Conservation (phyloP, 1,284 basidiomycete genomes). For the Ustilago hordei region DNA sequence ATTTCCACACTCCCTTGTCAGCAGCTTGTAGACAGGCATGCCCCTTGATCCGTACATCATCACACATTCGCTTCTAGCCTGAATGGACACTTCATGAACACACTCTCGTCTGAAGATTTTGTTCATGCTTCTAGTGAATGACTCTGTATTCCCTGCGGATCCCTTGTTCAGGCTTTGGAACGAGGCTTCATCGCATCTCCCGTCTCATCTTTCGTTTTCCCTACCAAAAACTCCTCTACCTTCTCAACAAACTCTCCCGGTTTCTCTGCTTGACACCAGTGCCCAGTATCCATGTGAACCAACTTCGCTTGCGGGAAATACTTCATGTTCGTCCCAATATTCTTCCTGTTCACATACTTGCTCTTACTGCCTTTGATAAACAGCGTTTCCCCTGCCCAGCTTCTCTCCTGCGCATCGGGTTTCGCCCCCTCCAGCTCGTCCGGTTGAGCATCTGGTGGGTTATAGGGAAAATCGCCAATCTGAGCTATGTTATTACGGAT, state of each 20-base stretch:
- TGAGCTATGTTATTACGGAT: slow-evolving; percentile 76
- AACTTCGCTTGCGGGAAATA: slow-evolving; percentile 78
- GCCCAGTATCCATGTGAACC: slow-evolving; percentile 69
- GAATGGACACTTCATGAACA: background rate
- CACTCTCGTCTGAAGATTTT: background rate
- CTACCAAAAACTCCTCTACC: slow-evolving; percentile 65
- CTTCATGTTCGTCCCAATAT: slow-evolving; percentile 74
- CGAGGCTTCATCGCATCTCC: slow-evolving; percentile 34
- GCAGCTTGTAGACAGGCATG: background rate
- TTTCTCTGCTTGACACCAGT: slow-evolving; percentile 71
- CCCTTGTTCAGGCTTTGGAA: slow-evolving; percentile 8
- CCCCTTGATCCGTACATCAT: background rate
- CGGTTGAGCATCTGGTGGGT: slow-evolving; percentile 70
- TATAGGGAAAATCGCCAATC: slow-evolving; percentile 80
- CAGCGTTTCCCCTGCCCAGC: slow-evolving; percentile 77
- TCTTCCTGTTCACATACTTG: slow-evolving; percentile 80
- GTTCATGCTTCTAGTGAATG: background rate
- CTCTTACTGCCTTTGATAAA: slow-evolving; percentile 79
- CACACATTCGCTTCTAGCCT: background rate
- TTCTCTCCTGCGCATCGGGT: slow-evolving; percentile 33
- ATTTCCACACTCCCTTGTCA: background rate
- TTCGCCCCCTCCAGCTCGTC: slow-evolving; percentile 67
- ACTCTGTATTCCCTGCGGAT: background rate
- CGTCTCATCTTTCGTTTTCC: slow-evolving; percentile 36
- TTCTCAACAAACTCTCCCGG: slow-evolving; percentile 69